Percentiles rank a stretch among this genome's conserved stretches.
Evolutionary conservation across 1,139 yeast genomes (phyloP).

Genomic region (Lodderomyces elongisporus): DNA sequence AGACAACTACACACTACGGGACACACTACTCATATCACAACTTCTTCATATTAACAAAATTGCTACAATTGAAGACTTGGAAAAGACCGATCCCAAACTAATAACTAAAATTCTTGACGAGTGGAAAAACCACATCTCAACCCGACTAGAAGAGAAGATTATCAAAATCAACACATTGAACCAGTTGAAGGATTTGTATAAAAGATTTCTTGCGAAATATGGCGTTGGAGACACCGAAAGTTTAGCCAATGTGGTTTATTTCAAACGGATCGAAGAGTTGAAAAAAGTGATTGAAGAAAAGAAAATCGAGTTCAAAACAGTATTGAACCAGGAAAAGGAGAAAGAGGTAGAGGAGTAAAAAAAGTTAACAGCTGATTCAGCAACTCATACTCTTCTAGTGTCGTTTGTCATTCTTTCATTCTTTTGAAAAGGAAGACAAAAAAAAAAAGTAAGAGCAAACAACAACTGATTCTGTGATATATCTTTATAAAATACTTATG

Average conservation of each 20-base stretch:
- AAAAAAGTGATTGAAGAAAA: constrained; percentile 11
- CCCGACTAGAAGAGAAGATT: constrained; percentile 11
- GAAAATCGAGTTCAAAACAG: constrained; percentile 11
- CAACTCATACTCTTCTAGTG: too few relatives aligned
- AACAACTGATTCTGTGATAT: too few relatives aligned
- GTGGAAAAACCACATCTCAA: constrained; percentile 16
- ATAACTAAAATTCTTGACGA: constrained; percentile 9
- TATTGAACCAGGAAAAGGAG: constrained; percentile 5
- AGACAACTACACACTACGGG: constrained; percentile 13
- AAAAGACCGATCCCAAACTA: constrained; percentile 9
- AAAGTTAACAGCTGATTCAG: not conserved
- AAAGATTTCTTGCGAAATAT: constrained; percentile 11
- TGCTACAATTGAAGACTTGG: constrained; percentile 8
- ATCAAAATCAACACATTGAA: constrained; percentile 12
- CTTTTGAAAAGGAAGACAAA: too few relatives aligned
- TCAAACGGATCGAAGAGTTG: constrained; percentile 15
- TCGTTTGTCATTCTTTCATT: too few relatives aligned
- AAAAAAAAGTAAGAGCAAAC: too few relatives aligned
- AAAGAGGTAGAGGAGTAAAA: not conserved
- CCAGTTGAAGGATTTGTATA: constrained; percentile 16
- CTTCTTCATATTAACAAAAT: constrained; percentile 17
- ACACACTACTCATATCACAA: constrained; percentile 17
- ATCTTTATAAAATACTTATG: too few relatives aligned
- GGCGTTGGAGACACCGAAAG: constrained; percentile 16
- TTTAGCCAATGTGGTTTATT: constrained; percentile 19